These are phyloP conservation scores for Termitomyces sp. DNA, from an alignment of 768 basidiomycete genomes.

Conservation along the genomic window DNA sequence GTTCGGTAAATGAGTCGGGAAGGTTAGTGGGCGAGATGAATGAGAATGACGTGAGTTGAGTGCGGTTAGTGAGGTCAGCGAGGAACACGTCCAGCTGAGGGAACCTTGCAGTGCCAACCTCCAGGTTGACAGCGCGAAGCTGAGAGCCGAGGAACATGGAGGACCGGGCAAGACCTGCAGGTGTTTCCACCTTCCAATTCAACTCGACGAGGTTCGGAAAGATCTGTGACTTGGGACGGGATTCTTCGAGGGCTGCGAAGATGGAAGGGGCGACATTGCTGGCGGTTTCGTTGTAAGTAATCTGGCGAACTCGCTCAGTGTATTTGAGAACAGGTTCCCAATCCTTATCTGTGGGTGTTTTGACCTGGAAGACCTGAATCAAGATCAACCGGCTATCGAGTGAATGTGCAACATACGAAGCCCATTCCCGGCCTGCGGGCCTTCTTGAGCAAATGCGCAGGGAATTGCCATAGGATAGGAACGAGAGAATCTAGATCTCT, in stretches of 20 bases:
- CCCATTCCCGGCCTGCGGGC: slow-evolving; percentile 71
- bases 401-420: slow-evolving; percentile 48
- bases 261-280: slow-evolving; percentile 62
- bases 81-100: slow-evolving; percentile 63
- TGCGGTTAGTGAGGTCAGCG: slow-evolving; percentile 57
- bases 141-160: slow-evolving; percentile 64
- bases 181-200: slow-evolving; percentile 69
- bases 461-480: slow-evolving; percentile 72
- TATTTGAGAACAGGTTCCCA: slow-evolving; percentile 68
- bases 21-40: slow-evolving; percentile 67
- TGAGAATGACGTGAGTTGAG: slow-evolving; percentile 63
- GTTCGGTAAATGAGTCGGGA: slow-evolving; percentile 68
- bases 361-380: slow-evolving; percentile 35
- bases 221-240: slow-evolving; percentile 58
- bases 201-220: slow-evolving; percentile 68
- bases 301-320: slow-evolving; percentile 61
- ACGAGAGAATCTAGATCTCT: slow-evolving; percentile 72
- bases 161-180: slow-evolving; percentile 62
- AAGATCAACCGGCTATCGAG: background rate
- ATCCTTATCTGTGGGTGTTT: slow-evolving; percentile 60
- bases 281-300: slow-evolving; percentile 67
- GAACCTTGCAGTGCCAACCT: slow-evolving; percentile 56
- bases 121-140: slow-evolving; percentile 57
- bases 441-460: slow-evolving; percentile 62
- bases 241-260: slow-evolving; percentile 64